These are phyloP conservation scores for Mucor saturninus DNA, from an alignment of 371 early-diverging fungal species.

Conservation along the genomic window DNA sequence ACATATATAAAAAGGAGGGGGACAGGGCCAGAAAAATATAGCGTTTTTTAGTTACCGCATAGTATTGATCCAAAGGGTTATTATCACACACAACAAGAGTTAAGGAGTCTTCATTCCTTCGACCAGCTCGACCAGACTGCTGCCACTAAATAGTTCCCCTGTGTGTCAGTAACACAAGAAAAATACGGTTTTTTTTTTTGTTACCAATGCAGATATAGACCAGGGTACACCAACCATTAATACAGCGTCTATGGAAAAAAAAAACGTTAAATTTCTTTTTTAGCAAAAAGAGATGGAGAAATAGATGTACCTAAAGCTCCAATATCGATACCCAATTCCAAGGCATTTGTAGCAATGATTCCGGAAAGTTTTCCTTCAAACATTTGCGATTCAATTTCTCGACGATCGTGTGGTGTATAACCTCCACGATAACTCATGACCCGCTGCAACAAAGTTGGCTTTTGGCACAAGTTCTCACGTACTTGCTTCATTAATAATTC, in stretches of 20 bases:
- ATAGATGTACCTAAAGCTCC: slow-evolving; percentile 53
- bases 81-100: slow-evolving; percentile 57
- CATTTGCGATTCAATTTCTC: slow-evolving; percentile 62
- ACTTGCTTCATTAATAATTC: slow-evolving; percentile 54
- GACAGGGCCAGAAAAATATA: too few relatives aligned
- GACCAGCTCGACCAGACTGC: slow-evolving; percentile 74
- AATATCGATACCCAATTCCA: slow-evolving; percentile 77
- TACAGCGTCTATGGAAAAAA: slow-evolving; percentile 49
- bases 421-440: slow-evolving; percentile 70
- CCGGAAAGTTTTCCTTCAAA: slow-evolving; percentile 55
- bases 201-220: slow-evolving; percentile 52
- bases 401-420: slow-evolving; percentile 59
- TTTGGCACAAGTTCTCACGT: slow-evolving; percentile 39
- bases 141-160: slow-evolving; percentile 49
- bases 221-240: slow-evolving; percentile 66
- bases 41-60: slow-evolving; percentile 30
- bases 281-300: neutral
- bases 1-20: too few relatives aligned
- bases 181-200: neutral
- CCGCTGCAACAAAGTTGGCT: slow-evolving; percentile 25
- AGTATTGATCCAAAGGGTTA: slow-evolving; percentile 64
- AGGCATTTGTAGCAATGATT: slow-evolving; percentile 71
- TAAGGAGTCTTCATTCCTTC: slow-evolving; percentile 63
- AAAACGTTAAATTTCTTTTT: neutral
- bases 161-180: neutral